Base-by-base conservation (phyloP, 345 rosid genomes). In the Sonneratia alba region DNA sequence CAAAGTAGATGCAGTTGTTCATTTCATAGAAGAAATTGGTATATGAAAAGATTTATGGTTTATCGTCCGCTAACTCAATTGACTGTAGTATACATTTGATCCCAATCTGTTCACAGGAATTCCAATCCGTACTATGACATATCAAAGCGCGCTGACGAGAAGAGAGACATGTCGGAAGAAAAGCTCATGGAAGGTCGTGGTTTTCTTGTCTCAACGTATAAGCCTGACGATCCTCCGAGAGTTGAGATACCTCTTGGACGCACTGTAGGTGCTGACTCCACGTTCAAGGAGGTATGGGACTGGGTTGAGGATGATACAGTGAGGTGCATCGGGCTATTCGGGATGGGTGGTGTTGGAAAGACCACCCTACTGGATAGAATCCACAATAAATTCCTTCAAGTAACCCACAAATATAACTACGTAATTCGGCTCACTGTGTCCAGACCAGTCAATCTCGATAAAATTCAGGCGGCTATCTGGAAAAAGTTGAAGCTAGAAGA, bases 301-400 rank as follows among this genome's bases (percentile, higher is more conserved):
- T 69, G 66, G 14, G 38, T 73, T 0, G n/a, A 37, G 1, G 75
- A 78, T 0, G n/a, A 67, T 0, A 0, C 18, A 22, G 69, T 67
- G 9, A 36, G 48, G n/a, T 10, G 61, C 27, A 71, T 78, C 6
- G 75, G 80, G 0, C 55, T 78, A 1, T 78, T 65, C 0, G 77
- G 80, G 5, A 49, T 14, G 27, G 76, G 76, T 4, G 76, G 76
- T 1, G 79, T 77, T 3, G 79, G 76, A 22, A 72, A 77, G 45
- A 77, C 80, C 0, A 66, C 77, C 7, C 74, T 77, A 43, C 57
- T 73, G 40, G 66, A 57, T 13, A 66, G 61, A 47, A 57, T 73
- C 36, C 67, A 78, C 51, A 36, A 61, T 11, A 18, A 70, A 2
- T 61, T 74, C 63, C n/a, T 0, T 0, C 0, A 0, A 0, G 3